Percentiles rank a stretch among this genome's conserved stretches.
Conservation (phyloP, 345 rosid species). For the Citrus inodora region DNA sequence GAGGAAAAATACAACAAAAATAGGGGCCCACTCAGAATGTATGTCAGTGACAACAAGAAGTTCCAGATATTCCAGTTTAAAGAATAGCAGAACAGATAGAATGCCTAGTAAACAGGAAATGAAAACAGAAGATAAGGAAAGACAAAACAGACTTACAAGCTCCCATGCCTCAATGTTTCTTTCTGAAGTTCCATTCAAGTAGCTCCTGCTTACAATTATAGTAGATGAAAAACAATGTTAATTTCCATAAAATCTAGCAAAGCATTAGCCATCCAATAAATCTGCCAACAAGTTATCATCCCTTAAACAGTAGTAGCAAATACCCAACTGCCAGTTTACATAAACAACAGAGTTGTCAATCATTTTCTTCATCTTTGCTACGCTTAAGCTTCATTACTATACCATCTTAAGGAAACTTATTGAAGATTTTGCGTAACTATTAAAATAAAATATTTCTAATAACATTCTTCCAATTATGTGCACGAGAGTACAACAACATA, state of each 20-base stretch:
- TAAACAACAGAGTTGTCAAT: neutral
- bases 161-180: slow-evolving; percentile 75
- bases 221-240: neutral
- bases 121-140: neutral
- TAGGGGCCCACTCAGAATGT: neutral
- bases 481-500: neutral
- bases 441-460: neutral
- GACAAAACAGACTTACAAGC: slow-evolving; percentile 42
- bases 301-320: neutral
- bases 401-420: neutral
- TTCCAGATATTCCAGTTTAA: neutral
- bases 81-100: neutral
- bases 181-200: slow-evolving; percentile 36
- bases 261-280: neutral
- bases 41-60: neutral
- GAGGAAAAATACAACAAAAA: neutral
- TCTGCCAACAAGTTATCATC: neutral
- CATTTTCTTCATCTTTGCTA: neutral
- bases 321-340: neutral
- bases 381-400: neutral
- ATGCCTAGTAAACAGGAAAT: neutral
- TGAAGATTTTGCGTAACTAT: neutral
- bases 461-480: neutral
- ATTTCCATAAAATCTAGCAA: neutral
- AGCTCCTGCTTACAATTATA: slow-evolving; percentile 41